These are phyloP conservation scores for Wilhelminamyces savonicus DNA, from an alignment of 805 yeast species.

Conservation along the genomic window DNA sequence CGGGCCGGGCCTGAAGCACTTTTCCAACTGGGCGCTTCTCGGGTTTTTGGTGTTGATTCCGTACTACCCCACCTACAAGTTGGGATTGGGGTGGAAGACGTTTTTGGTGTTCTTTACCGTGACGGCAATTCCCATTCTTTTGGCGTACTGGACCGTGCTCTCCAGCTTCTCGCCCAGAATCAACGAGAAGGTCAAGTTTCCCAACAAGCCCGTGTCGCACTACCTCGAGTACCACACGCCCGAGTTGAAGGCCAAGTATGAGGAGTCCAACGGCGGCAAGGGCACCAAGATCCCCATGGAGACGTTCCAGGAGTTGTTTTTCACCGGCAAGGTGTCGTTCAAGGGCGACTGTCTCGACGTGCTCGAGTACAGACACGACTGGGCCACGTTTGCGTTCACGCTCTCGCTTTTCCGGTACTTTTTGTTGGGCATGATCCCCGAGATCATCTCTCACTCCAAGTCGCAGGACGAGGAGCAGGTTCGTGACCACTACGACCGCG, in stretches of 20 bases:
- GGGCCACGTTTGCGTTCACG: constrained; percentile 82
- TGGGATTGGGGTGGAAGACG: constrained; percentile 66
- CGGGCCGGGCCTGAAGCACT: constrained; percentile 78
- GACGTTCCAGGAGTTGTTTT: constrained; percentile 84
- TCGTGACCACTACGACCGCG: constrained; percentile 92
- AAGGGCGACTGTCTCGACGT: constrained; percentile 84
- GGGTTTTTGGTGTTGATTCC: constrained; percentile 54
- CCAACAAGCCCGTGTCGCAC: constrained; percentile 70
- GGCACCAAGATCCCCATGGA: constrained; percentile 82
- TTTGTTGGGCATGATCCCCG: constrained; percentile 85
- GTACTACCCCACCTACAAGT: constrained; percentile 50
- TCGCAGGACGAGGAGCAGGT: constrained; percentile 97
- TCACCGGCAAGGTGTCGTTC: constrained; percentile 76
- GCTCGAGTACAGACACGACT: constrained; percentile 84
- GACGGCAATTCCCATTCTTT: constrained; percentile 60
- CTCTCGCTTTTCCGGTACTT: constrained; percentile 70
- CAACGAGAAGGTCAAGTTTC: constrained; percentile 69
- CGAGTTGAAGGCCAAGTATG: constrained; percentile 59
- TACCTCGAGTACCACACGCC: constrained; percentile 79
- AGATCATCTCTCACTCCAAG: constrained; percentile 84
- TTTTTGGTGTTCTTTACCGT: constrained; percentile 55
- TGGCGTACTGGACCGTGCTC: constrained; percentile 76
- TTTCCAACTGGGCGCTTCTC: constrained; percentile 54
- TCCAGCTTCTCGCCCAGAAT: constrained; percentile 77
- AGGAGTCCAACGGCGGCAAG: constrained; percentile 46